Base-by-base conservation (phyloP, 2,329 filamentous ascomycete genomes). In the Stenocarpella maydis region DNA sequence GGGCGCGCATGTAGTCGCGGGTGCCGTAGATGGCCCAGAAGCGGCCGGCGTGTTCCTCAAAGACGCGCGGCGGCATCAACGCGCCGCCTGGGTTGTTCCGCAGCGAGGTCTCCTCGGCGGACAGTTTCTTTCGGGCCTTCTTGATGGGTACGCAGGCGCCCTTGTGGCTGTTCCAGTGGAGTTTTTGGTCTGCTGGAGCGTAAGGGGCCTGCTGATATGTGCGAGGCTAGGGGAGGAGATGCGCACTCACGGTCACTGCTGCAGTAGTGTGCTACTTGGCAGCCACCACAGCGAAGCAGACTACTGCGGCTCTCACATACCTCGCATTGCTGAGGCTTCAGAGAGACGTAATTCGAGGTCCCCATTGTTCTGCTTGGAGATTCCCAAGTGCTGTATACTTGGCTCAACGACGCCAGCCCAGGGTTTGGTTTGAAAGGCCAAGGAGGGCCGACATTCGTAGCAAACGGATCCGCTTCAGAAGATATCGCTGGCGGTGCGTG, bases 1-100 rank as follows among this genome's bases (percentile, higher is more conserved):
- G 79, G 2, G 78, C 76, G 26, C 68, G 69, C 79, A 83, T 82
- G 75, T 82, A 84, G 64, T 73, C 68, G 37, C 77, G 76, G 14
- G 80, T 82, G 7, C 68, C 72, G 3, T 49, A 0, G 9, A 78
- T 72, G 2, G 69, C 73, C 76, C 78, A 81, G 72, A 83, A 82
- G 7, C 73, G 47, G 8, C 80, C 80, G 8, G 78, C 76, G n/a
- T 65, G 24, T 19, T 71, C 76, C 19, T 77, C 73, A 66, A 81
- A 81, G 21, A 72, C 52, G 55, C 75, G 61, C 31, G 63, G 34
- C 5, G 65, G 65, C 3, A 31, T 39, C 3, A 47, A 39, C 34
- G 28, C 54, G 24, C 67, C 60, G 34, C 17, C 55, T 24, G 72
- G 60, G 17, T 66, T 28, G 53, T 71, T 69, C 45, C 73, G 73